Evolutionary conservation across 2,329 filamentous ascomycete species (phyloP).

Genomic region (Cladophialophora yegresii): DNA sequence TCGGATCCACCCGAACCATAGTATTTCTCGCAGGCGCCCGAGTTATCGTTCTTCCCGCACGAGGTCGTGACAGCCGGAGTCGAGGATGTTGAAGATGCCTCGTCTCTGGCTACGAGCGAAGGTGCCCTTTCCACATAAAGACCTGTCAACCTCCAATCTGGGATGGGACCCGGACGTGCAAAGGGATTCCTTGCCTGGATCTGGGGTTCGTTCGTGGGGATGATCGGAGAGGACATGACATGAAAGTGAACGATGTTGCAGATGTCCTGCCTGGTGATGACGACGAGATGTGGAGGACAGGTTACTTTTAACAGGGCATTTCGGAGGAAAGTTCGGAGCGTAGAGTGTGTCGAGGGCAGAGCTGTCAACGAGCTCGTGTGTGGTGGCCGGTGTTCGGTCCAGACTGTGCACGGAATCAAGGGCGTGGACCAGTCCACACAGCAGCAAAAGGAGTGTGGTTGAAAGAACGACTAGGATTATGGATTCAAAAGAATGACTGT

Average conservation of each 20-base stretch:
- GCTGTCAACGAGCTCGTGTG: background rate
- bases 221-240: constrained; percentile 23
- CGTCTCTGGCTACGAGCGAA: constrained; percentile 25
- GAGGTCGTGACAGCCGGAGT: constrained; percentile 17
- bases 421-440: constrained; percentile 26
- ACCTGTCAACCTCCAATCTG: constrained; percentile 29
- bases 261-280: constrained; percentile 1
- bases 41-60: constrained; percentile 26
- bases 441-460: constrained; percentile 12
- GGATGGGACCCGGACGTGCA: constrained; percentile 33
- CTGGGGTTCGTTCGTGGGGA: constrained; percentile 31
- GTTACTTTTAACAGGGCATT: constrained; percentile 19
- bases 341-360: background rate
- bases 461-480: constrained; percentile 36
- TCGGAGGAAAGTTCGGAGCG: background rate
- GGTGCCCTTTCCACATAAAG: constrained; percentile 29
- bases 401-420: constrained; percentile 28
- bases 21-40: constrained; percentile 27
- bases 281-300: constrained; percentile 4
- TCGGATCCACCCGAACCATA: constrained; percentile 41
- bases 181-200: constrained; percentile 30
- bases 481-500: constrained; percentile 35
- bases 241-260: constrained; percentile 1
- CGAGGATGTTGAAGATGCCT: constrained; percentile 20
- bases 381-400: constrained; percentile 24